Conservation (phyloP, 2,329 filamentous ascomycete genomes). For the Aspergillus vadensis region DNA sequence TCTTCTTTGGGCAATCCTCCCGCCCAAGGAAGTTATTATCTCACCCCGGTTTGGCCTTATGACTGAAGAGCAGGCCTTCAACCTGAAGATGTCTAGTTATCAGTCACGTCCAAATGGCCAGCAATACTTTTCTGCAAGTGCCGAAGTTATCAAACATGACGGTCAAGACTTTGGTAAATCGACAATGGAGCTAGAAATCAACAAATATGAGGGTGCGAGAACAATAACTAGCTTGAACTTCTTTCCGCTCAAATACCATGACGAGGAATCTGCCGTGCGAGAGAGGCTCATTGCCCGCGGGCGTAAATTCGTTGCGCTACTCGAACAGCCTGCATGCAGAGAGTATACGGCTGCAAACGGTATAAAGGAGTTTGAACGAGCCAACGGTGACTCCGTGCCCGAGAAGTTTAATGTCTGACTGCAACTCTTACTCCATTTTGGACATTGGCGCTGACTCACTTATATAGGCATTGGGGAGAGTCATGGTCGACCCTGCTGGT, state of each 20-base stretch:
- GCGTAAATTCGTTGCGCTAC: not conserved
- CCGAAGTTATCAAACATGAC: not conserved
- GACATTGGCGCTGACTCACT: not conserved
- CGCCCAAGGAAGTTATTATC: not conserved
- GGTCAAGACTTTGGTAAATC: conserved; percentile 2
- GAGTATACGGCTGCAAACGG: not conserved
- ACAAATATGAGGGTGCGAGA: not conserved
- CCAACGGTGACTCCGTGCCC: not conserved
- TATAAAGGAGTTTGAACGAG: not conserved
- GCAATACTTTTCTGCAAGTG: not conserved
- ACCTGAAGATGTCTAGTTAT: not conserved
- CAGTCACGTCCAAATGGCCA: not conserved
- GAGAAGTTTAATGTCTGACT: conserved; percentile 5
- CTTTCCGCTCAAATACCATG: not conserved
- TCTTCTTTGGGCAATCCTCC: conserved; percentile 5
- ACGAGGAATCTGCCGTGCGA: not conserved
- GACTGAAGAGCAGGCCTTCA: conserved; percentile 3
- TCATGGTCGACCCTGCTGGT: conserved; percentile 1
- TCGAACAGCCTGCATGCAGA: conserved; percentile 1
- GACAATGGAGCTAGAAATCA: not conserved
- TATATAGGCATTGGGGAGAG: not conserved
- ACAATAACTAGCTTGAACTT: not conserved
- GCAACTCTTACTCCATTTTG: too few relatives aligned
- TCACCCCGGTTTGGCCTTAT: not conserved
- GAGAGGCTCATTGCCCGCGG: conserved; percentile 3